Percentiles rank a stretch among this genome's conserved stretches.
Evolutionary conservation across 805 yeast genomes (phyloP).

Genomic region (Candida ascalaphidarum): DNA sequence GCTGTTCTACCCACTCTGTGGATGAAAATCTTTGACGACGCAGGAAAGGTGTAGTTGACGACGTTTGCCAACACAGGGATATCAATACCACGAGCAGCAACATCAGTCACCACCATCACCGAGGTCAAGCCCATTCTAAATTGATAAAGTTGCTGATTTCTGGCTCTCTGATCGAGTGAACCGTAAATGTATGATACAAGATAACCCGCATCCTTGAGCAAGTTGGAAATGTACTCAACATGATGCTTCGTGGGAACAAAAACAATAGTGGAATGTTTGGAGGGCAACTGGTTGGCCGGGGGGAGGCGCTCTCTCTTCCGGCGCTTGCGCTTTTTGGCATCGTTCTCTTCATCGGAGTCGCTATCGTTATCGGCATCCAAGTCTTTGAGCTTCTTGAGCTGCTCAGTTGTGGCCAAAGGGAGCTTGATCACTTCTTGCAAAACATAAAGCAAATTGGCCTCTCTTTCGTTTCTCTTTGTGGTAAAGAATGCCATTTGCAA

Average conservation of each 20-base stretch:
- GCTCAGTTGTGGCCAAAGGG: conserved; percentile 71
- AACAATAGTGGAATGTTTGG: conserved; percentile 78
- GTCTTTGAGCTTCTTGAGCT: conserved; percentile 43
- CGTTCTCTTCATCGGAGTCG: conserved; percentile 30
- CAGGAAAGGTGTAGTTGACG: conserved; percentile 82
- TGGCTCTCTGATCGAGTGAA: conserved; percentile 88
- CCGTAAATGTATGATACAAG: conserved; percentile 89
- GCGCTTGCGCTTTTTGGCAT: conserved; percentile 26
- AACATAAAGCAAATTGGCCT: conserved; percentile 71
- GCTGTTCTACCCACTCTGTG: conserved; percentile 99
- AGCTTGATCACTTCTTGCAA: conserved; percentile 78
- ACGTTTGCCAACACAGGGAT: conserved; percentile 95
- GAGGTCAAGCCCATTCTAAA: conserved; percentile 81
- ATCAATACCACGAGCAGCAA: conserved; percentile 98
- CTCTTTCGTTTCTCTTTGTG: conserved; percentile 78
- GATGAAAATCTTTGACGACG: conserved; percentile 85
- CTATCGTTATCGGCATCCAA: conserved; percentile 47
- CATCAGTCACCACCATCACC: conserved; percentile 93
- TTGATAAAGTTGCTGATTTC: conserved; percentile 78
- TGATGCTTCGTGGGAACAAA: conserved; percentile 98
- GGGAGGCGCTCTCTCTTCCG: conserved; percentile 54
- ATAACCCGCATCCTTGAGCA: conserved; percentile 74
- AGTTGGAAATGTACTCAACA: conserved; percentile 76
- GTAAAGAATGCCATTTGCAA: conserved; percentile 84
- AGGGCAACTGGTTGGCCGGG: conserved; percentile 76